These are phyloP conservation scores for Chalciporus piperatus DNA, from an alignment of 768 basidiomycete species.

Conservation along the genomic window DNA sequence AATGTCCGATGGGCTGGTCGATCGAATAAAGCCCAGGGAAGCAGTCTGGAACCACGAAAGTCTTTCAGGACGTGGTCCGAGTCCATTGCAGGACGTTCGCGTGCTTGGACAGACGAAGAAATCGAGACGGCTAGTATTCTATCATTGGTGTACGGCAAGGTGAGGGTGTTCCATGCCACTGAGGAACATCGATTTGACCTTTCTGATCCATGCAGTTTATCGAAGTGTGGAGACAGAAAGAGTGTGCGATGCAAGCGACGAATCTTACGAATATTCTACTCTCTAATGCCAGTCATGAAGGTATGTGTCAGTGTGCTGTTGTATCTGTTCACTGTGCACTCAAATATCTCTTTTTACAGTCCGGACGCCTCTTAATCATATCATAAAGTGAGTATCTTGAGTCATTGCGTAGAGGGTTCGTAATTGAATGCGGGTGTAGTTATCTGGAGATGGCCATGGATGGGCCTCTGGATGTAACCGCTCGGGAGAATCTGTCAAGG, in stretches of 20 bases:
- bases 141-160: conserved; percentile 76
- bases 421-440: conserved; percentile 30
- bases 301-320: conserved; percentile 32
- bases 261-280: conserved; percentile 72
- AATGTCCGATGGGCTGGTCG: conserved; percentile 79
- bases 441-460: conserved; percentile 82
- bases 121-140: conserved; percentile 78
- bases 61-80: conserved; percentile 83
- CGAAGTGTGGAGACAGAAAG: conserved; percentile 83
- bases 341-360: not conserved
- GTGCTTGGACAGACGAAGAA: conserved; percentile 80
- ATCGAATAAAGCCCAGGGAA: conserved; percentile 45
- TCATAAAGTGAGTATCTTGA: not conserved
- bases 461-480: conserved; percentile 68
- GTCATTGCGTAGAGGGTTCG: not conserved
- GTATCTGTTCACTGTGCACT: not conserved
- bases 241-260: conserved; percentile 66
- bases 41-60: conserved; percentile 66
- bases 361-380: not conserved
- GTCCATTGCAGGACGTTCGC: conserved; percentile 61
- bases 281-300: conserved; percentile 83
- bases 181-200: too few species aligned
- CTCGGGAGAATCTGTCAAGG: conserved; percentile 67
- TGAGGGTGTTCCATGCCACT: conserved; percentile 10
- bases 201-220: conserved; percentile 55